Evolutionary conservation across 1,284 basidiomycete genomes (phyloP), one percentile per base, ranked within the genome.

Genomic region (Rhodotorula sp.): DNA sequence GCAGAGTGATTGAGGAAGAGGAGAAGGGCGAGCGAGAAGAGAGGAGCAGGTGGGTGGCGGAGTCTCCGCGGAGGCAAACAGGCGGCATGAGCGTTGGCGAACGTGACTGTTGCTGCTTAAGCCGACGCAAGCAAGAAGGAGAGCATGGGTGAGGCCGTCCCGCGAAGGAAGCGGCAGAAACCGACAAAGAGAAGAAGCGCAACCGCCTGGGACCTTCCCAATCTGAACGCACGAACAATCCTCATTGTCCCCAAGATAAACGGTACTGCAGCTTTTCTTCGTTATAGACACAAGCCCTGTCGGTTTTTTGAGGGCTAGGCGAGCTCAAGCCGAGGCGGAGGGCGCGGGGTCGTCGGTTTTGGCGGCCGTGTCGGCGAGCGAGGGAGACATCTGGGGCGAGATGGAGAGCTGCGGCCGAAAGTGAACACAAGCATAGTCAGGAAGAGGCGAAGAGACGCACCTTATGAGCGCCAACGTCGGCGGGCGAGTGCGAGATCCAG

Each of bases 401-500:
- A 61, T 46, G 34, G 60, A 52, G 13, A 53, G 27, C 51, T 53
- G 49, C 20, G 29, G 15, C 9, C 4, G 2, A 9, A 32, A 20
- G 17, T 46, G 15, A 8, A 20, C 39, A 15, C 5, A 39, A 2
- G 9, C 4, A 13, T 4, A 30, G 39, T 1, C 4, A 29, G 27
- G 24, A n/a, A 24, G 7, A 11, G 19, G 29, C 17, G 5, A 24
- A 8, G 2, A 1, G 32, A 39, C n/a, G 55, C 36, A 46, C 60
- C 60, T 61, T 61, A 6, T 61, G 60, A 5, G 60, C 60, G 13
- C 60, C 60, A 11, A 61, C 49, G n/a, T 61, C 60, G 11, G 60
- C 51, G 11, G 60, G 51, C 36, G 60, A 61, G 51, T 61, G 60
- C 27, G 60, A 52, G 36, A 44, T 39, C 36, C 20, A 53, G 36